Percentiles rank a stretch among this genome's conserved stretches.
Evolutionary conservation across 345 rosid species (phyloP).

Genomic region (Dipteronia dyeriana): DNA sequence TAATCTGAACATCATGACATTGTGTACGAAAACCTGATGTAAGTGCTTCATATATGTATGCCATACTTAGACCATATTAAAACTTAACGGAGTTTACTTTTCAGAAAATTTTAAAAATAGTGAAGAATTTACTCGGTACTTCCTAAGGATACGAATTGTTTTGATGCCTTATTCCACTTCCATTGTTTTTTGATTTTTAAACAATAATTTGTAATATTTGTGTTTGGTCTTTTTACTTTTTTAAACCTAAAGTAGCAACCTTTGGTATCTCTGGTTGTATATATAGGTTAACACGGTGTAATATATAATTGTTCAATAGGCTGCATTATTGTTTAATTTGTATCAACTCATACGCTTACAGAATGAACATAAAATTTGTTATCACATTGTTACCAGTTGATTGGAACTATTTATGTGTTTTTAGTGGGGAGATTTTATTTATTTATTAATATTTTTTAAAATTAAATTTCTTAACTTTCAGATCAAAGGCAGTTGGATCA

Average conservation of each 20-base stretch:
- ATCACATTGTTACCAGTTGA: not conserved
- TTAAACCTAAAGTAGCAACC: not conserved
- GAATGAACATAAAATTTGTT: constrained; percentile 3
- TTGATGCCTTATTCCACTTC: not conserved
- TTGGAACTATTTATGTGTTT: not conserved
- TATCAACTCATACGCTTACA: not conserved
- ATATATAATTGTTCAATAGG: not conserved
- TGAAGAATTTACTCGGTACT: not conserved
- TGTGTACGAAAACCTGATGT: not conserved
- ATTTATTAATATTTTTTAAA: not conserved
- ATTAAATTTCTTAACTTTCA: constrained; percentile 30
- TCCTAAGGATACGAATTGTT: not conserved
- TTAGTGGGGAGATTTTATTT: not conserved
- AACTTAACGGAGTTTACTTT: not conserved
- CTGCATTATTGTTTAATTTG: not conserved
- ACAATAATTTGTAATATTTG: not conserved
- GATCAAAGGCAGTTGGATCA: constrained; percentile 93
- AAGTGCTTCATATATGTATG: not conserved
- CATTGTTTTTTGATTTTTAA: not conserved
- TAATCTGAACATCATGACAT: not conserved
- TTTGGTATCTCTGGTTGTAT: not conserved
- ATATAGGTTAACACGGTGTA: not conserved
- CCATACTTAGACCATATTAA: not conserved
- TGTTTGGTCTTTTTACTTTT: not conserved
- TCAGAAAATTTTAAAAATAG: not conserved